phyloP scores from a whole-genome alignment of 2,329 filamentous ascomycete species.

The Venturia nashicola region DNA sequence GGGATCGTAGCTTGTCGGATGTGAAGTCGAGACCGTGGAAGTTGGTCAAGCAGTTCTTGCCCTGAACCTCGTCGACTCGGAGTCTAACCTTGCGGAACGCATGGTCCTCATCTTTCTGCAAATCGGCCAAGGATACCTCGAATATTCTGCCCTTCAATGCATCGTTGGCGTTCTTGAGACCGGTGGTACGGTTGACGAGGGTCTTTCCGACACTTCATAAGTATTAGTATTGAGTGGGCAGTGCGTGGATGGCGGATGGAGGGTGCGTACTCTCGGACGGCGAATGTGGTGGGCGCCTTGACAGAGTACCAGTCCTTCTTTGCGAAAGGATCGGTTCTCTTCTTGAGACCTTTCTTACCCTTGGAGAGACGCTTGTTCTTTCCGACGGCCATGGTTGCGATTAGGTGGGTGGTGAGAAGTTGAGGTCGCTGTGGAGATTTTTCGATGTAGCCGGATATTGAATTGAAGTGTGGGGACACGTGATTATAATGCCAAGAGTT shows the following conservation, averaged over 20 bases:
- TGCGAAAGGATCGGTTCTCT: constrained; percentile 98
- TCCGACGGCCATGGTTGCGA: constrained; percentile 62
- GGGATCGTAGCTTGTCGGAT: constrained; percentile 97
- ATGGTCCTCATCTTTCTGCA: constrained; percentile 99
- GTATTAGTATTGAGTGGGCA: constrained; percentile 19
- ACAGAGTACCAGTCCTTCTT: constrained; percentile 99
- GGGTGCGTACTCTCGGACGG: constrained; percentile 77
- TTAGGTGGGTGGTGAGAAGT: neutral
- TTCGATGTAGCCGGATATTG: neutral
- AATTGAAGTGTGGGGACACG: neutral
- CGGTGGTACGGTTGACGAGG: constrained; percentile 96
- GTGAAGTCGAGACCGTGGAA: constrained; percentile 99
- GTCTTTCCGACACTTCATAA: constrained; percentile 91
- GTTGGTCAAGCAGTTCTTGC: constrained; percentile 99
- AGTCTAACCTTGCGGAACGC: constrained; percentile 99
- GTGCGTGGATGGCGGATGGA: constrained; percentile 7
- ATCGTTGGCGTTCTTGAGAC: constrained; percentile 99
- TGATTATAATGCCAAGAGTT: neutral
- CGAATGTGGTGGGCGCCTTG: constrained; percentile 96
- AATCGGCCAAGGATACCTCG: constrained; percentile 96
- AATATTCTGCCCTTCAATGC: constrained; percentile 97
- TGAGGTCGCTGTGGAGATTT: neutral
- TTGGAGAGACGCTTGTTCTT: constrained; percentile 99
- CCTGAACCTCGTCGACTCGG: constrained; percentile 95
- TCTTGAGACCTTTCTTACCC: constrained; percentile 99